These are phyloP conservation scores for Phytophthora cactorum DNA, from an alignment of 352 stramenopile species.

Conservation along the genomic window DNA sequence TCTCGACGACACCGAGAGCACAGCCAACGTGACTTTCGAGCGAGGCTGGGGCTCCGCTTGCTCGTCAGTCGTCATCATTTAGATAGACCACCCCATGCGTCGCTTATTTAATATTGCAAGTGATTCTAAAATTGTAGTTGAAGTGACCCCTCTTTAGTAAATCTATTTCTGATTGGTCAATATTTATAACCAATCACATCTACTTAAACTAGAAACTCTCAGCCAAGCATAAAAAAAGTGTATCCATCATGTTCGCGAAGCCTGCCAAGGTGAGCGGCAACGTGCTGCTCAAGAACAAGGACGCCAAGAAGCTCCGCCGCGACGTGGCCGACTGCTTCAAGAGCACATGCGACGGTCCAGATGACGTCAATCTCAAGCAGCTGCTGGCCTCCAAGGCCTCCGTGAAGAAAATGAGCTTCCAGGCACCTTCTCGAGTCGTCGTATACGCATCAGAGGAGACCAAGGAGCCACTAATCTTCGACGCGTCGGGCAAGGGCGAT, in stretches of 20 bases:
- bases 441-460: conserved; percentile 68
- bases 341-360: conserved; percentile 29
- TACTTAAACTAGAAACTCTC: too few relatives aligned
- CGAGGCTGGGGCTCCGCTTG: conserved; percentile 13
- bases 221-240: conserved; percentile 1
- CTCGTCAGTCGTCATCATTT: conserved; percentile 39
- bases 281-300: conserved; percentile 85
- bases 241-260: conserved; percentile 80
- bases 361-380: conserved; percentile 46
- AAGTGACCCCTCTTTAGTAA: conserved; percentile 6
- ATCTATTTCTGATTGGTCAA: conserved; percentile 1
- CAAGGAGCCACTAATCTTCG: conserved; percentile 75
- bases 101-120: conserved; percentile 21
- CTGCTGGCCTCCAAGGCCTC: conserved; percentile 56
- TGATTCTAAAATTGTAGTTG: neutral
- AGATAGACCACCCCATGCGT: conserved; percentile 9
- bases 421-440: conserved; percentile 74
- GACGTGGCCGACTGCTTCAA: conserved; percentile 53
- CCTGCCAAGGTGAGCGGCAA: conserved; percentile 78
- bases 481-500: conserved; percentile 73
- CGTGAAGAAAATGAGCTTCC: conserved; percentile 82
- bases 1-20: conserved; percentile 12
- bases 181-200: conserved; percentile 2
- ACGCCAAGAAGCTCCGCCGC: conserved; percentile 85
- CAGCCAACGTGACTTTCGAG: conserved; percentile 25